phyloP scores from a whole-genome alignment of 768 basidiomycete species.

The Sistotremastrum suecicum region DNA sequence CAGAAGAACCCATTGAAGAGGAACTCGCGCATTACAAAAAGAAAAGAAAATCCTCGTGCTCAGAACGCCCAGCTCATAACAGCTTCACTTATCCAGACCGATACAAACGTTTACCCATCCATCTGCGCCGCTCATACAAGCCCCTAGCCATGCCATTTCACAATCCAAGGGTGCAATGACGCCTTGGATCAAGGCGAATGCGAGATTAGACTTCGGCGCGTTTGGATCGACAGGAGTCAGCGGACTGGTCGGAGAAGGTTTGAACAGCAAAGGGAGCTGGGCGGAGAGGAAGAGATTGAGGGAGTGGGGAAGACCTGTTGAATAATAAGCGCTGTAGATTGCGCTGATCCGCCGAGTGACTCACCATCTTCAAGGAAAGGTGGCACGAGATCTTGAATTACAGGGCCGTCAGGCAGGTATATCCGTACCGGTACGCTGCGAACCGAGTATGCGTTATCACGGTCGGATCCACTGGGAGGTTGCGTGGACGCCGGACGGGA shows the following conservation, averaged over 20 bases:
- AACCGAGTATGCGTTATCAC: constrained; percentile 78
- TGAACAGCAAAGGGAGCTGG: constrained; percentile 71
- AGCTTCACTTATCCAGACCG: constrained; percentile 24
- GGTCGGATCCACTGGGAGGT: constrained; percentile 34
- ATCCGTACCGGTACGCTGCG: constrained; percentile 81
- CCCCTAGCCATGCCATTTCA: constrained; percentile 90
- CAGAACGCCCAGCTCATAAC: too few relatives aligned
- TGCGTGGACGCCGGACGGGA: constrained; percentile 57
- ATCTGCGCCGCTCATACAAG: constrained; percentile 83
- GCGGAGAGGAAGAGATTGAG: constrained; percentile 53
- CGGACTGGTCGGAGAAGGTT: constrained; percentile 27
- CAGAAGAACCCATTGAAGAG: too few relatives aligned
- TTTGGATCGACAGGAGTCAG: constrained; percentile 22
- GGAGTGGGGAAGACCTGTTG: constrained; percentile 60
- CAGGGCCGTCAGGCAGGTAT: constrained; percentile 82
- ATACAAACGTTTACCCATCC: constrained; percentile 91
- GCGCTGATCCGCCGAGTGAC: too few relatives aligned
- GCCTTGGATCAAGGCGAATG: constrained; percentile 75
- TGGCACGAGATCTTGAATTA: constrained; percentile 79
- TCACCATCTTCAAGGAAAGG: constrained; percentile 67
- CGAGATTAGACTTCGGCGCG: constrained; percentile 33
- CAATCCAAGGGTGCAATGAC: constrained; percentile 69
- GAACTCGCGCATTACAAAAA: too few relatives aligned
- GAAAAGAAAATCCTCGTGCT: too few relatives aligned
- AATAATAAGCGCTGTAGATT: too few relatives aligned